These are phyloP conservation scores for Cylindrodendrum hubeiense DNA, from an alignment of 2,329 filamentous ascomycete species.

Conservation along the genomic window DNA sequence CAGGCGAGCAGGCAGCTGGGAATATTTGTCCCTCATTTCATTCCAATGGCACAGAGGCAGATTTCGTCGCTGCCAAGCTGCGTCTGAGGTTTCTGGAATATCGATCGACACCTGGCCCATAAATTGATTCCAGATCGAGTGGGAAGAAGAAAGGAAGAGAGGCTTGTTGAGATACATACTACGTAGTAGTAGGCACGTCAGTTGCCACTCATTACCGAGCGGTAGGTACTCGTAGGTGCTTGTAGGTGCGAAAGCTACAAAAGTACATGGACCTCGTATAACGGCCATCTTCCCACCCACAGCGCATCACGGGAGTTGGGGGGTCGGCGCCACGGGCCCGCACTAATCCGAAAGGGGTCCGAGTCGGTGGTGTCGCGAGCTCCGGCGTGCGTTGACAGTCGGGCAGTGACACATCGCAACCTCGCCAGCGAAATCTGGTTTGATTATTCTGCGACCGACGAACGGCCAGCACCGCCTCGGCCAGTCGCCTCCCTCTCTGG, in stretches of 20 bases:
- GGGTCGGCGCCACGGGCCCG: constrained; percentile 20
- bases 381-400: constrained; percentile 19
- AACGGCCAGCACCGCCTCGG: neutral
- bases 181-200: too few species aligned
- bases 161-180: neutral
- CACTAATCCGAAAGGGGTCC: constrained; percentile 21
- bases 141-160: neutral
- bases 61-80: neutral
- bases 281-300: constrained; percentile 8
- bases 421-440: constrained; percentile 2
- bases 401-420: constrained; percentile 27
- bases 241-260: constrained; percentile 1
- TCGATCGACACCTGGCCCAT: too few species aligned
- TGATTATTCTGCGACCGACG: neutral
- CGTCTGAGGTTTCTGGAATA: neutral
- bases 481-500: neutral
- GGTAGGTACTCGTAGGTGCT: too few species aligned
- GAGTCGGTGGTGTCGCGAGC: constrained; percentile 15
- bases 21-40: neutral
- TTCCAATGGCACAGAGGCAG: neutral
- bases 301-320: constrained; percentile 11
- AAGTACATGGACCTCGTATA: constrained; percentile 18
- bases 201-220: neutral
- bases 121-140: neutral
- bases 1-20: too few species aligned